These are phyloP conservation scores for Solanum infundibuliforme DNA, from an alignment of 257 asterid species.

Conservation along the genomic window DNA sequence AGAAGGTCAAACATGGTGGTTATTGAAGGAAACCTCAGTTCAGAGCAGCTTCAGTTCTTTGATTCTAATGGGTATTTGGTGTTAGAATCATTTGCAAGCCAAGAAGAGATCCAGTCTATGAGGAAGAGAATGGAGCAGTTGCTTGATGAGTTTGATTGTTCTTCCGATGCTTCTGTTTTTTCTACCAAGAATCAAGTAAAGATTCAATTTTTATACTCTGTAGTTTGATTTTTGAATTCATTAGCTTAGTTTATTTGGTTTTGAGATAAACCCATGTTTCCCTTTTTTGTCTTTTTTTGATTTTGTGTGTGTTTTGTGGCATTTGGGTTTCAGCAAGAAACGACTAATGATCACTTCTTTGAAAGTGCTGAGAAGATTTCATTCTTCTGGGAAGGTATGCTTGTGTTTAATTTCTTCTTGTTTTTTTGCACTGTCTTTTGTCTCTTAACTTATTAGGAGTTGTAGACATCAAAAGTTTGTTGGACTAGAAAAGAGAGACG, in stretches of 20 bases:
- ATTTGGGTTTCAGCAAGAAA: constrained; percentile 40
- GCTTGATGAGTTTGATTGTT: constrained; percentile 62
- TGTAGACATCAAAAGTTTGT: too few relatives aligned
- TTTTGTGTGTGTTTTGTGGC: neutral
- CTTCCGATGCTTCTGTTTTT: constrained; percentile 56
- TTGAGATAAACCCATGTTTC: neutral
- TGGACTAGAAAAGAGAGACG: too few relatives aligned
- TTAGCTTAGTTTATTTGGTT: neutral
- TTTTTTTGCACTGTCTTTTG: neutral
- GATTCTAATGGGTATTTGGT: constrained; percentile 60
- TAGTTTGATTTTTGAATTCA: neutral
- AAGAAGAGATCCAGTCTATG: constrained; percentile 50
- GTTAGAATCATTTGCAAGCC: constrained; percentile 59
- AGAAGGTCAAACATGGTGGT: constrained; percentile 19
- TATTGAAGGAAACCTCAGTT: constrained; percentile 16
- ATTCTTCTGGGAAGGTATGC: constrained; percentile 87
- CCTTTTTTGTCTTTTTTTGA: neutral
- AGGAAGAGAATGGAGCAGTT: constrained; percentile 56
- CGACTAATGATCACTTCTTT: constrained; percentile 67
- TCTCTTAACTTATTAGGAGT: neutral
- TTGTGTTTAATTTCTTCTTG: neutral
- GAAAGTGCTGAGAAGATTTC: constrained; percentile 93
- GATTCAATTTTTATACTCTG: neutral
- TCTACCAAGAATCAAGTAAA: constrained; percentile 85
- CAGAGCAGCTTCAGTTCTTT: constrained; percentile 24